Evolutionary conservation across 352 stramenopile genomes (phyloP), one percentile per base, ranked within the genome.

Genomic region (Globisporangium cederbergense): DNA sequence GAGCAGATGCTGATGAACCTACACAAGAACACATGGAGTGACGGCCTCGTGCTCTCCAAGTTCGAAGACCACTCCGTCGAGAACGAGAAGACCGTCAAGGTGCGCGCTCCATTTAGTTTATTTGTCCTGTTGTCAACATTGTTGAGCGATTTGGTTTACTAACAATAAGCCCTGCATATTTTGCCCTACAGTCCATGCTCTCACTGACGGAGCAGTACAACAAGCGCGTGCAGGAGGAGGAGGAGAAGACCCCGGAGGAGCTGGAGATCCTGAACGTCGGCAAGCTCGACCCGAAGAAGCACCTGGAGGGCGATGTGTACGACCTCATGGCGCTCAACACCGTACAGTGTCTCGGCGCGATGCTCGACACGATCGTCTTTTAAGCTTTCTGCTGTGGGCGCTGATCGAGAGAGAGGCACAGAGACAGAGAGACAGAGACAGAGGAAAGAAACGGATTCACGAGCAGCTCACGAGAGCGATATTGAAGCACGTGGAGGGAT

Each of bases 1-100:
- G 97, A 99, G 78, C 97, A 99, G 78, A 99, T 99, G 97, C 87
- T 99, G 14, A 98, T 98, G 91, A 99, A 99, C 78, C 73, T 99
- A 60, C 91, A 99, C 86, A 98, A 98, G 70, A 97, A 97, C 62
- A 96, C 97, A 65, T 99, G 97, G 97, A 98, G 96, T 52, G 80
- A 93, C 34, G 96, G 96, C 1, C 81, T 99, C 8, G 91, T 97
- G 57, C 82, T 99, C 4, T 77, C 94, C 55, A 89, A 92, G 62
- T 99, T 99, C 73, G 96, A 99, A 74, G 90, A 98, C 62, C 95
- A 98, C 76, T 82, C 97, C 52, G 72, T 80, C 51, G 86, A 89
- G 38, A 99, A 98, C 67, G 90, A 98, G 73, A 87, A 89, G 55
- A 89, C 93, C 18, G 88, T 99, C 25, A 91, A 98, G 71, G 79